Evolutionary conservation across 768 basidiomycete species (phyloP).

Genomic region (Mycena polygramma): DNA sequence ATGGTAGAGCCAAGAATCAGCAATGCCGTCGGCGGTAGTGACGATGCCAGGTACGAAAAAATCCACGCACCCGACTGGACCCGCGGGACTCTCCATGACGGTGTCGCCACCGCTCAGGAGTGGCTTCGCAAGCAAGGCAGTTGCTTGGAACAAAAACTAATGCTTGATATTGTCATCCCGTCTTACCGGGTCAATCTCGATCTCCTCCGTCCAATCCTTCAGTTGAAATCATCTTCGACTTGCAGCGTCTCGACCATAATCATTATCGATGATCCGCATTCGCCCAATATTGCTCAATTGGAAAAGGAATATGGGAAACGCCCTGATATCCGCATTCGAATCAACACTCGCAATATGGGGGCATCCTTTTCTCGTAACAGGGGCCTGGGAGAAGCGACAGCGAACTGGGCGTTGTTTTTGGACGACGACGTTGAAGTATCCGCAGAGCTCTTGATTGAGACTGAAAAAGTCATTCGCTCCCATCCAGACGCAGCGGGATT

Average conservation of each 20-base stretch:
- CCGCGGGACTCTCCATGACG: constrained; percentile 40
- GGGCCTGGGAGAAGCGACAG: constrained; percentile 66
- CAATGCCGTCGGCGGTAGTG: constrained; percentile 62
- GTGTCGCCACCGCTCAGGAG: no score
- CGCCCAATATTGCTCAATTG: constrained; percentile 55
- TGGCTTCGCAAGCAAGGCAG: no score
- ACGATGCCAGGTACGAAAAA: constrained; percentile 63
- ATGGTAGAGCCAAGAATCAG: constrained; percentile 59
- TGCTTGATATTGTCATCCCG: constrained; percentile 69
- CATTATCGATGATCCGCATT: constrained; percentile 68
- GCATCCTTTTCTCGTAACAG: constrained; percentile 69
- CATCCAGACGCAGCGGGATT: constrained; percentile 66
- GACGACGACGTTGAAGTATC: constrained; percentile 63
- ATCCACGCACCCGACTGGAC: constrained; percentile 56
- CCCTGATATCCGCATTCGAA: constrained; percentile 66
- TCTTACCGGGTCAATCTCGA: constrained; percentile 65
- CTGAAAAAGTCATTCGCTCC: constrained; percentile 60
- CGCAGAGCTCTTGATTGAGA: constrained; percentile 57
- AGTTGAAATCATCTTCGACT: constrained; percentile 55
- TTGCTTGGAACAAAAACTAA: constrained; percentile 48
- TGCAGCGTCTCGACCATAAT: constrained; percentile 69
- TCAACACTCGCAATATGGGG: constrained; percentile 61
- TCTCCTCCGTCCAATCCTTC: constrained; percentile 60
- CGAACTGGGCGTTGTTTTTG: constrained; percentile 71
- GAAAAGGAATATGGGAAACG: constrained; percentile 55